These are phyloP conservation scores for Centella asiatica DNA, from an alignment of 129 eudicot genomes.

Conservation along the genomic window DNA sequence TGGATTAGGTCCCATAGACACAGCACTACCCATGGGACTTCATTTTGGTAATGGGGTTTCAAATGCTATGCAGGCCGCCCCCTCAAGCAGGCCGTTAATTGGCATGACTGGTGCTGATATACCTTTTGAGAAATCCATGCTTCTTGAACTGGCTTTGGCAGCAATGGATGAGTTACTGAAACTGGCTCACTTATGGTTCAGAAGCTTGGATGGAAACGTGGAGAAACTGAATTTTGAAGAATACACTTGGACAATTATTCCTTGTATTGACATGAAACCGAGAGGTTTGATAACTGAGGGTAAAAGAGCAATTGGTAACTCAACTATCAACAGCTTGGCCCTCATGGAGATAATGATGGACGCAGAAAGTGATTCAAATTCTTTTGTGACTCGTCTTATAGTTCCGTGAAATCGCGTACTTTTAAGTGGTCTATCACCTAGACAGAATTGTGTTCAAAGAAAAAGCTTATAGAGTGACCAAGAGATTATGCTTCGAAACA, in stretches of 20 bases:
- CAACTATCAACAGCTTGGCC: conserved; percentile 41
- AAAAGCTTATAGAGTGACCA: background rate
- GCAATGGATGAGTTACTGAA: conserved; percentile 80
- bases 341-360: conserved; percentile 58
- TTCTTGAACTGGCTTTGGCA: conserved; percentile 50
- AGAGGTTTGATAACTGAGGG: conserved; percentile 57
- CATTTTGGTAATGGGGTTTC: conserved; percentile 46
- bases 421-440: background rate
- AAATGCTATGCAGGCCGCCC: conserved; percentile 28
- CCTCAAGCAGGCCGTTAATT: conserved; percentile 23
- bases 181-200: conserved; percentile 64
- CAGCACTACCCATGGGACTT: conserved; percentile 55
- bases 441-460: background rate
- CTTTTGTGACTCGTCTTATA: background rate
- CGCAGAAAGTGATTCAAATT: conserved; percentile 29
- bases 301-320: conserved; percentile 48
- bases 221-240: conserved; percentile 59
- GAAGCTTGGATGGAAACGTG: conserved; percentile 41
- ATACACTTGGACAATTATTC: conserved; percentile 39
- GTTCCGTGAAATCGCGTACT: background rate
- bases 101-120: conserved; percentile 29
- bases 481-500: background rate
- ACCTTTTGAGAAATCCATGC: conserved; percentile 44
- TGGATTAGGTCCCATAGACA: conserved; percentile 38
- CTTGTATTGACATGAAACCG: conserved; percentile 59